Evolutionary conservation across 768 basidiomycete genomes (phyloP).

Genomic region (Psilocybe tampanensis): DNA sequence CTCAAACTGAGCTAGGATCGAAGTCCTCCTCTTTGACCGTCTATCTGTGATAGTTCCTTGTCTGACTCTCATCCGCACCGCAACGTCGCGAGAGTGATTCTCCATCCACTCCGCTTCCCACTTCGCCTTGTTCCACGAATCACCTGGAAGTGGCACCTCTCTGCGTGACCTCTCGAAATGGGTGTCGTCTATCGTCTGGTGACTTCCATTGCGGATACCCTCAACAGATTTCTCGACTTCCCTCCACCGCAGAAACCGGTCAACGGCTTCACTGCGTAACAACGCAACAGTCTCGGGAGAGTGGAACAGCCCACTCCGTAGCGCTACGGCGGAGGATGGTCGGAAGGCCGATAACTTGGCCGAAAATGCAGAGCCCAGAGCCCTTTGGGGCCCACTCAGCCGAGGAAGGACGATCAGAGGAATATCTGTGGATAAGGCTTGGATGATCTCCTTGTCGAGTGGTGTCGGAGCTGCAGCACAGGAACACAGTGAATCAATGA

Average conservation of each 20-base stretch:
- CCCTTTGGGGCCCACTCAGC: conserved; percentile 31
- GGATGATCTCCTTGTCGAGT: conserved; percentile 49
- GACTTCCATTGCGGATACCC: conserved; percentile 29
- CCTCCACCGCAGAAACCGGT: conserved; percentile 73
- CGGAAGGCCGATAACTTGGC: conserved; percentile 56
- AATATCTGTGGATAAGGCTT: conserved; percentile 51
- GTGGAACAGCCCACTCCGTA: conserved; percentile 64
- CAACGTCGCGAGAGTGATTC: conserved; percentile 63
- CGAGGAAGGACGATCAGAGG: conserved; percentile 59
- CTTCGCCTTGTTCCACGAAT: conserved; percentile 56
- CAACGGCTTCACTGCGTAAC: conserved; percentile 64
- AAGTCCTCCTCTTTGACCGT: conserved; percentile 6
- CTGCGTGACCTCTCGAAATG: not conserved
- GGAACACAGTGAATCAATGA: conserved; percentile 11
- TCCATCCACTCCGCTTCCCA: conserved; percentile 73
- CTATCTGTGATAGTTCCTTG: conserved; percentile 33
- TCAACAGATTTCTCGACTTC: conserved; percentile 65
- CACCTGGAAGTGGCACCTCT: conserved; percentile 5
- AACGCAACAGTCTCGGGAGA: conserved; percentile 60
- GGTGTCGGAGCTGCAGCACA: conserved; percentile 32
- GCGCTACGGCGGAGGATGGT: conserved; percentile 50
- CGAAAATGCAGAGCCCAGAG: conserved; percentile 11
- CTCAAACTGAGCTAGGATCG: conserved; percentile 6
- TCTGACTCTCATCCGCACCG: conserved; percentile 47
- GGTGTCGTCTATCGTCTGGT: not conserved